phyloP scores from a whole-genome alignment of 2,329 filamentous ascomycete genomes.

The Chrysosporium queenslandicum region DNA sequence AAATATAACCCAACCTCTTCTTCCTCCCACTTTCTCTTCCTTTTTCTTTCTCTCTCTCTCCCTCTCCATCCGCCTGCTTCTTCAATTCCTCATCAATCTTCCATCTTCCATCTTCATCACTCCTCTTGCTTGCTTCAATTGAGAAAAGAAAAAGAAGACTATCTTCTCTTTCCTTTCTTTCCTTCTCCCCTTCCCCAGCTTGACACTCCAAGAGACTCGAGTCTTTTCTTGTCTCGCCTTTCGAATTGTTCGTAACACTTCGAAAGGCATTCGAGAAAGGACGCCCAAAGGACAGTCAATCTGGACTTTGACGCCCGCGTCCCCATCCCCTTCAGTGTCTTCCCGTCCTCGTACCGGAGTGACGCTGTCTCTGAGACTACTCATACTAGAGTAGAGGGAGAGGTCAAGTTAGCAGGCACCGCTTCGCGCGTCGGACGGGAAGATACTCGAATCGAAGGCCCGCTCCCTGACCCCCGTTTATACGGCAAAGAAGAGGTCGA shows the following conservation, averaged over 20 bases:
- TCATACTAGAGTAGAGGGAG: constrained; percentile 76
- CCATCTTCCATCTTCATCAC: constrained; percentile 15
- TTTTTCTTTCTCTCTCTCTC: constrained; percentile 21
- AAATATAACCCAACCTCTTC: constrained; percentile 10
- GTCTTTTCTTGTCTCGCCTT: constrained; percentile 43
- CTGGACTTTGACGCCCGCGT: constrained; percentile 99
- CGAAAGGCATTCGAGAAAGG: constrained; percentile 58
- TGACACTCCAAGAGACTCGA: constrained; percentile 28
- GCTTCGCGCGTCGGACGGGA: constrained; percentile 90
- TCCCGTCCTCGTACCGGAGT: constrained; percentile 93
- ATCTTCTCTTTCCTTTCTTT: not conserved
- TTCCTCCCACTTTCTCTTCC: constrained; percentile 8
- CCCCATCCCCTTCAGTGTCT: constrained; percentile 99
- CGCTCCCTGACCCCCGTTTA: constrained; percentile 56
- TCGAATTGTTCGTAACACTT: constrained; percentile 39
- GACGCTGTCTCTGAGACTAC: constrained; percentile 57
- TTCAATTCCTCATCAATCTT: constrained; percentile 17
- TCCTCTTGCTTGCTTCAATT: constrained; percentile 1
- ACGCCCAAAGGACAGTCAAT: constrained; percentile 73
- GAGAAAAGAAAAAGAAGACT: constrained; percentile 6
- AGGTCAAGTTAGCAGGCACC: constrained; percentile 62
- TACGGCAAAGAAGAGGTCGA: constrained; percentile 78
- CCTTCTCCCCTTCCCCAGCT: constrained; percentile 13
- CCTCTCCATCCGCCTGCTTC: constrained; percentile 16
- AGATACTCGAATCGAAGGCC: constrained; percentile 69